A percentile compares a stretch with the other conserved stretches of the same genome.
Evolutionary conservation across 352 stramenopile genomes (phyloP).

Genomic region (Pythium oligandrum): DNA sequence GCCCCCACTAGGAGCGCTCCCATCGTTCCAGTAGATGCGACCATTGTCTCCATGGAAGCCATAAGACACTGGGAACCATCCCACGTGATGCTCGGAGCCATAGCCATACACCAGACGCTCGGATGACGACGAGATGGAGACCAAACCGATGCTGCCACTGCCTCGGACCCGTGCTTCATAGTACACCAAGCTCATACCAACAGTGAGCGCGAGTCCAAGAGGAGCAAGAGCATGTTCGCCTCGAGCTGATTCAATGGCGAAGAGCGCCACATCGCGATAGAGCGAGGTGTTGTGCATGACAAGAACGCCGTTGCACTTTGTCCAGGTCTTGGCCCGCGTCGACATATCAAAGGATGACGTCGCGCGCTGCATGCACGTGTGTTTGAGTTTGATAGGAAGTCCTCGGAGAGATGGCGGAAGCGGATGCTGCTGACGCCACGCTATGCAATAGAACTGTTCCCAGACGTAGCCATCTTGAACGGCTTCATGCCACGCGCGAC

Average conservation of each 20-base stretch:
- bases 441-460: slow-evolving; percentile 18
- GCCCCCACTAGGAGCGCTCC: slow-evolving; percentile 6
- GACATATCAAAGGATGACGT: slow-evolving; percentile 14
- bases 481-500: slow-evolving; percentile 13
- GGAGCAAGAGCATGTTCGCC: slow-evolving; percentile 11
- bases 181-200: slow-evolving; percentile 19
- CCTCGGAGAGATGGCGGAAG: slow-evolving; percentile 1
- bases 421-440: slow-evolving; percentile 10
- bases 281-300: slow-evolving; percentile 31
- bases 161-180: slow-evolving; percentile 25
- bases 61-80: slow-evolving; percentile 31
- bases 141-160: slow-evolving; percentile 28
- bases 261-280: slow-evolving; percentile 15
- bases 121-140: slow-evolving; percentile 5
- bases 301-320: slow-evolving; percentile 16
- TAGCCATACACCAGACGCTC: slow-evolving; percentile 23
- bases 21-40: slow-evolving; percentile 28
- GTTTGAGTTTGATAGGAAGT: slow-evolving; percentile 11
- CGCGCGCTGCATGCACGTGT: slow-evolving; percentile 13
- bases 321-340: slow-evolving; percentile 25
- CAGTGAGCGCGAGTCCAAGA: slow-evolving; percentile 3
- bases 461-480: slow-evolving; percentile 17
- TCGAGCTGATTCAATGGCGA: slow-evolving; percentile 29
- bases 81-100: slow-evolving; percentile 28
- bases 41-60: slow-evolving; percentile 36